Evolutionary conservation across 768 basidiomycete species (phyloP), one percentile per base, ranked within the genome.

Genomic region (Boletus sp.): DNA sequence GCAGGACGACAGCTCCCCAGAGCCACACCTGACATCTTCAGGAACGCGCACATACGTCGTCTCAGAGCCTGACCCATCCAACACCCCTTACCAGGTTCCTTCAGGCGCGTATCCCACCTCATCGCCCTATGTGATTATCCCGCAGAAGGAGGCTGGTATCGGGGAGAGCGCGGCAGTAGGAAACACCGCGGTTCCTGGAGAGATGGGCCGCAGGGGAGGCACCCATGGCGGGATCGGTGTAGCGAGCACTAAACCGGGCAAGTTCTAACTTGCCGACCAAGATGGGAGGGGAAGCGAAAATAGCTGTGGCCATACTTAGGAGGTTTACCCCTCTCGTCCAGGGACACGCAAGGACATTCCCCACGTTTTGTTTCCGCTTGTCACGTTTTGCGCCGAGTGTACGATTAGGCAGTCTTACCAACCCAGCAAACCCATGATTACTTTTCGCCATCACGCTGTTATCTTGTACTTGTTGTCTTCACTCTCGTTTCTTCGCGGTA

Each of bases 1-100:
- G 68, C 80, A 87, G 63, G 46, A 73, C 54, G 83, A 87, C 62
- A 69, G 70, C 61, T 75, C 79, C 24, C 65, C 78, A 35, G 83
- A 86, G 63, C 80, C 82, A 1, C 67, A 76, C 56, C 46, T 73
- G 20, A 70, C 78, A 2, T 71, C 71, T 37, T 68, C 74, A 36
- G 83, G 82, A 35, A 77, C 78, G 32, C 84, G 79, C 55, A 86
- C 84, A 35, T 86, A 90, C 64, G 86, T 90, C 60, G 88, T 89
- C 60, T 88, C 86, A 33, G 78, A 87, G 67, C 88, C 88, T 39
- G 86, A 89, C 71, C 78, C 81, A 35, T 75, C 82, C 54, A 68
- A 83, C 54, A 80, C 77, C 42, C 81, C 82, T 33, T 89, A 88
- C 63, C 75, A 80, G 61, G 86, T 90, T n/a, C 88, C 88, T 2